Percentiles rank a stretch among this genome's conserved stretches.
These are phyloP conservation scores for Penicillium thymicola DNA, from an alignment of 2,329 filamentous ascomycete species.

Conservation along the genomic window DNA sequence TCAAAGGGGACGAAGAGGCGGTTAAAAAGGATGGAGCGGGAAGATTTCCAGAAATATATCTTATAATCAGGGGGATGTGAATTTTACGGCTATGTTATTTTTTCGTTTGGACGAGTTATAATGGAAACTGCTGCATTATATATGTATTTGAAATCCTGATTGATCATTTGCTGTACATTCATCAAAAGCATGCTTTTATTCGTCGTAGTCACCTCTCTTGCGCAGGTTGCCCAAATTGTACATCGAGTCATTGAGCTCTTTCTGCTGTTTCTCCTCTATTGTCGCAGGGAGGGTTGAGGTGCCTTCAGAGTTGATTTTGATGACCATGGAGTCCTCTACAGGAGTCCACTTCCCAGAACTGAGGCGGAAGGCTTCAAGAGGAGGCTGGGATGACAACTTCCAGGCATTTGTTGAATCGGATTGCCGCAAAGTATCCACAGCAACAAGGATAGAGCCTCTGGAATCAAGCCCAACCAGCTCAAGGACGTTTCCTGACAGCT, in stretches of 20 bases:
- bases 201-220: slow-evolving; percentile 28
- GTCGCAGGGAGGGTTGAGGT: slow-evolving; percentile 26
- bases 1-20: not conserved
- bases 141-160: not conserved
- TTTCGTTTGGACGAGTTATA: not conserved
- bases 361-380: slow-evolving; percentile 33
- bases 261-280: slow-evolving; percentile 30
- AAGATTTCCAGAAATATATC: not conserved
- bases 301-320: slow-evolving; percentile 31
- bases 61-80: accelerated
- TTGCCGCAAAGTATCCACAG: slow-evolving; percentile 54
- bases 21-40: not conserved
- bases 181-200: slow-evolving; percentile 13
- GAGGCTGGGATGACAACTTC: slow-evolving; percentile 24
- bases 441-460: slow-evolving; percentile 43
- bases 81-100: not conserved
- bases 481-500: slow-evolving; percentile 64
- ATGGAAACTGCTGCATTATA: not conserved
- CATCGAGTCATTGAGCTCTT: slow-evolving; percentile 35
- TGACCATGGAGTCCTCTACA: slow-evolving; percentile 17
- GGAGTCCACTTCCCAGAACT: slow-evolving; percentile 25
- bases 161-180: slow-evolving; percentile 16
- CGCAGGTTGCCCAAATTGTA: slow-evolving; percentile 42
- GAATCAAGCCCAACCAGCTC: slow-evolving; percentile 45
- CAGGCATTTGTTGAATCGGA: slow-evolving; percentile 48